Conservation (phyloP, 1,284 basidiomycete genomes). For the Erythrobasidium hasegawianum region DNA sequence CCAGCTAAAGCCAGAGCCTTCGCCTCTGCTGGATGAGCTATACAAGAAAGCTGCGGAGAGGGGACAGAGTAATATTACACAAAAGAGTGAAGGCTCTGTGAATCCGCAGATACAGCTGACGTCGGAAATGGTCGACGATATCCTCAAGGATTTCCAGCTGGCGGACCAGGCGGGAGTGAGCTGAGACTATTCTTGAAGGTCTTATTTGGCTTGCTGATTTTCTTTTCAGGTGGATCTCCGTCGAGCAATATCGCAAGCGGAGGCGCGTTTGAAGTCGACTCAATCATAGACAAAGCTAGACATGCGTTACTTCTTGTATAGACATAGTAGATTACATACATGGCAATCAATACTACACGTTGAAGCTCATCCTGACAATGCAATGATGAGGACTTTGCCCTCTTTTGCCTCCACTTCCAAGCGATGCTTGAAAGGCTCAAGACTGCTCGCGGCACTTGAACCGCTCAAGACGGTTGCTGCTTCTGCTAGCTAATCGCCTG, state of each 20-base stretch:
- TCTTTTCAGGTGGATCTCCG: constrained; percentile 46
- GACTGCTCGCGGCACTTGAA: too few relatives aligned
- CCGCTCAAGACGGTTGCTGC: too few relatives aligned
- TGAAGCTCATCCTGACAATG: too few relatives aligned
- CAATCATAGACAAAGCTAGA: constrained; percentile 1
- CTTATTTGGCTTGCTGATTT: not conserved
- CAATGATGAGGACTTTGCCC: too few relatives aligned
- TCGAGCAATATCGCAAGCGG: constrained; percentile 52
- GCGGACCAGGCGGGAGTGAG: constrained; percentile 46
- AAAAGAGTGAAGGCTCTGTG: not conserved
- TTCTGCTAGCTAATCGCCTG: too few relatives aligned
- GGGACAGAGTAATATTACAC: not conserved
- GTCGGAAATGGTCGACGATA: constrained; percentile 45
- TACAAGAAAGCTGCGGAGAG: constrained; percentile 14
- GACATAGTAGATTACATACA: constrained; percentile 3
- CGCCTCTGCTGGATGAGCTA: constrained; percentile 16
- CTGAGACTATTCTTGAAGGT: not conserved
- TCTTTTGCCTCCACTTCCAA: not conserved
- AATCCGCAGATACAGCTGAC: constrained; percentile 36
- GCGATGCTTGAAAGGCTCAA: not conserved
- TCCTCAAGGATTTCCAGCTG: constrained; percentile 48
- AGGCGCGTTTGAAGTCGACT: constrained; percentile 42
- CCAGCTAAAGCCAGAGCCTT: constrained; percentile 28
- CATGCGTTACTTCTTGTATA: not conserved
- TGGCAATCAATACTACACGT: not conserved